These are phyloP conservation scores for Calonectria crousiana DNA, from an alignment of 2,329 filamentous ascomycete species.

Conservation along the genomic window DNA sequence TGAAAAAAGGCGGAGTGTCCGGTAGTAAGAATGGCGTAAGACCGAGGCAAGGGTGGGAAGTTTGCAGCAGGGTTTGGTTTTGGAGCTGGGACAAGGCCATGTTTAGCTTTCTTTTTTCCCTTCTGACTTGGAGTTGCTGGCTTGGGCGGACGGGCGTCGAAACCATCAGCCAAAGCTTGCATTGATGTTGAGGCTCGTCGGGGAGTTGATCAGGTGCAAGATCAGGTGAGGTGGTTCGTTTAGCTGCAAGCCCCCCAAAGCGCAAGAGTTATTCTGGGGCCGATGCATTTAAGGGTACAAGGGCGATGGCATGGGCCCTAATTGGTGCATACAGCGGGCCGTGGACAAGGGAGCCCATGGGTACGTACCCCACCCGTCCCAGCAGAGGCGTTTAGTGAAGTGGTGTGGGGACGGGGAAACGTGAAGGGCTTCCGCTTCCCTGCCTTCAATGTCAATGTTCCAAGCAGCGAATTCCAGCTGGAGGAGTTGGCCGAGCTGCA, in stretches of 20 bases:
- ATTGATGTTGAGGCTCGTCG: constrained; percentile 13
- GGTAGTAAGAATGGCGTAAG: constrained; percentile 29
- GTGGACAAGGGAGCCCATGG: neutral
- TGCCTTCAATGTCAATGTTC: neutral
- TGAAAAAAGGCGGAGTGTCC: constrained; percentile 34
- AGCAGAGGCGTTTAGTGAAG: constrained; percentile 2
- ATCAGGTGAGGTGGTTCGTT: constrained; percentile 23
- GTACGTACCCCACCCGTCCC: neutral
- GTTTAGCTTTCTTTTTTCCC: neutral
- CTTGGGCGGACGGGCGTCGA: neutral
- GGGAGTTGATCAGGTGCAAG: constrained; percentile 28
- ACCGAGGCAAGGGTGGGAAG: constrained; percentile 20
- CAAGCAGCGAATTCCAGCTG: constrained; percentile 15
- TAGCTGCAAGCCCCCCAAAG: neutral
- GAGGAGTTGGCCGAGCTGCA: constrained; percentile 12
- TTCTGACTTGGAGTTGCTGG: neutral
- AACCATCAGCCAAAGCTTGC: neutral
- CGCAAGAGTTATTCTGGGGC: neutral
- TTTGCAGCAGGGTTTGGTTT: neutral
- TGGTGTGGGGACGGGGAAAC: constrained; percentile 5
- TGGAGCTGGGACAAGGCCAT: neutral
- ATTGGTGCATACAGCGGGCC: constrained; percentile 16
- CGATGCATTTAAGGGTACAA: neutral
- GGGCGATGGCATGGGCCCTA: neutral
- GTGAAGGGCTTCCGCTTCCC: neutral